Evolutionary conservation across 768 basidiomycete genomes (phyloP).

Genomic region (Phlebiopsis flavidoalba): DNA sequence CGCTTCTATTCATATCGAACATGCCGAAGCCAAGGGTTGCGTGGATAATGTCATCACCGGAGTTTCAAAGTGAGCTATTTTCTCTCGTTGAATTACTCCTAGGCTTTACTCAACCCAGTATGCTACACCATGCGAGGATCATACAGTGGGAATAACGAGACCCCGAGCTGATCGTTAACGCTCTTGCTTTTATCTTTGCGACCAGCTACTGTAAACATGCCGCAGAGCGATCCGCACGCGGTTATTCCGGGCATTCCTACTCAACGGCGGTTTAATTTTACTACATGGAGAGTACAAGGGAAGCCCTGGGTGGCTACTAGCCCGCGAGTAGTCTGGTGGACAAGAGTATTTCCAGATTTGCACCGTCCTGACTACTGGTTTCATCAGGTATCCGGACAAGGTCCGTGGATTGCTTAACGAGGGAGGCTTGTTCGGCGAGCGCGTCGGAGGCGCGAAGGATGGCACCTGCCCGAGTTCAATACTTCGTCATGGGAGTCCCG

Average conservation of each 20-base stretch:
- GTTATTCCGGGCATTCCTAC: conserved; percentile 70
- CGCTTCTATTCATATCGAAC: conserved; percentile 60
- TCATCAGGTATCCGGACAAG: conserved; percentile 67
- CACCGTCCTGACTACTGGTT: background rate
- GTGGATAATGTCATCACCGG: no score
- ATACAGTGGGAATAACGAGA: conserved; percentile 61
- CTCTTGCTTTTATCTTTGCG: background rate
- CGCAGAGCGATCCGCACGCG: conserved; percentile 49
- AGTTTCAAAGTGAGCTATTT: background rate
- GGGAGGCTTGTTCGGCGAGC: conserved; percentile 39
- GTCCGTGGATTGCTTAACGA: conserved; percentile 41
- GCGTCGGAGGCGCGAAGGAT: conserved; percentile 33
- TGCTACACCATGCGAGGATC: no score
- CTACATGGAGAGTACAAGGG: conserved; percentile 40
- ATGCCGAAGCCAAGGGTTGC: no score
- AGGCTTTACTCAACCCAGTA: no score
- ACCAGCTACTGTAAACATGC: background rate
- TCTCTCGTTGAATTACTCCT: no score
- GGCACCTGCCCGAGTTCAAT: conserved; percentile 54
- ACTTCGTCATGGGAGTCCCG: conserved; percentile 54
- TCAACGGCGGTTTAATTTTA: conserved; percentile 48
- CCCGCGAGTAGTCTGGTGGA: conserved; percentile 19
- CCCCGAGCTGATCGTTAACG: conserved; percentile 41
- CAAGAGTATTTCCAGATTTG: background rate
- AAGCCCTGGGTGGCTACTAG: conserved; percentile 37